These are phyloP conservation scores for Mucor velutinosus DNA, from an alignment of 371 early-diverging fungal species.

Conservation along the genomic window DNA sequence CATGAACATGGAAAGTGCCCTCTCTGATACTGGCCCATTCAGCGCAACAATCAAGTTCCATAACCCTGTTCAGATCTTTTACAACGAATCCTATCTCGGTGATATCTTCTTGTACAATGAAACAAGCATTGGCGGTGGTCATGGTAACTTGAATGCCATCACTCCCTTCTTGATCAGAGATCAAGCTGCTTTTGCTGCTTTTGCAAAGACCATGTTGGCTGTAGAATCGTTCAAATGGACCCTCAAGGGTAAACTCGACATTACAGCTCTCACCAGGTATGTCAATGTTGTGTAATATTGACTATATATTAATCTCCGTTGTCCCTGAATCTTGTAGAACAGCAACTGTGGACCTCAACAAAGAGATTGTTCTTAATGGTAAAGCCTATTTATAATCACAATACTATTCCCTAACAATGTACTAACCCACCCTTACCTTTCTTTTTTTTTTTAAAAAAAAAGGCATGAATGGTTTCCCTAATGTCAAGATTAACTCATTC, in stretches of 20 bases:
- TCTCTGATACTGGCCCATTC: conserved; percentile 64
- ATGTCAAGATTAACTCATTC: conserved; percentile 56
- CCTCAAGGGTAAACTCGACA: conserved; percentile 57
- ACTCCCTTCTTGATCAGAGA: conserved; percentile 55
- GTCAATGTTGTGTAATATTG: conserved; percentile 12
- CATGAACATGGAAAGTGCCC: conserved; percentile 52
- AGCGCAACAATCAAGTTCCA: conserved; percentile 50
- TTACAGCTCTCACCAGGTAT: conserved; percentile 59
- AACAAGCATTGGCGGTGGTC: conserved; percentile 52
- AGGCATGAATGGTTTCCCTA: conserved; percentile 55
- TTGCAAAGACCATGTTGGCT: conserved; percentile 59
- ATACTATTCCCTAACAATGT: not conserved
- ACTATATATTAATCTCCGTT: conserved; percentile 26
- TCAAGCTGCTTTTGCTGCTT: conserved; percentile 47
- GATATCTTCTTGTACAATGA: conserved; percentile 51
- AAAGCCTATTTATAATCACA: not conserved
- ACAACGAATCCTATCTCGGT: conserved; percentile 52
- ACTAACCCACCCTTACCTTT: conserved; percentile 14
- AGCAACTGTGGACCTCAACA: conserved; percentile 48
- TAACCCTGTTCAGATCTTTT: conserved; percentile 44
- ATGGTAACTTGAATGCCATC: conserved; percentile 42
- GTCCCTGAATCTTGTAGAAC: conserved; percentile 27
- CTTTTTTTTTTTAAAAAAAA: too few relatives aligned
- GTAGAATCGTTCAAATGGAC: conserved; percentile 56
- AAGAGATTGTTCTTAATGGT: conserved; percentile 40